Base-by-base conservation (phyloP, 2,329 filamentous ascomycete genomes). In the Exophiala spinifera region DNA sequence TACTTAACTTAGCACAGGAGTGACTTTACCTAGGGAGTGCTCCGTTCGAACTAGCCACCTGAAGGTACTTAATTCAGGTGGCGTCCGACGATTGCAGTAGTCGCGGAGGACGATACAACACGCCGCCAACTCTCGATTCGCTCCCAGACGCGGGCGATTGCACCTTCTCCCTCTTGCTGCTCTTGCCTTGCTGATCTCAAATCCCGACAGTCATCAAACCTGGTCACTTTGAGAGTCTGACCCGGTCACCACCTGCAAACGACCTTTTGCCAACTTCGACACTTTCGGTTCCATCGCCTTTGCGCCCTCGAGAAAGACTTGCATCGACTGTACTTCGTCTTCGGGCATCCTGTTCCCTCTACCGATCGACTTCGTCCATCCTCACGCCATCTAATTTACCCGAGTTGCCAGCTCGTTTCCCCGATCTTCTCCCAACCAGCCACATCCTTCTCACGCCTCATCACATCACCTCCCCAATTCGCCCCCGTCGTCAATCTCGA, bases 131-230 rank as follows among this genome's bases (percentile, higher is more conserved):
- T n/a, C n/a, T n/a, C n/a, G n/a, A n/a, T n/a, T n/a, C n/a, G n/a
- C n/a, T n/a, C n/a, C n/a, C n/a, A n/a, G n/a, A n/a, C n/a, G n/a
- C n/a, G n/a, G n/a, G n/a, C n/a, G n/a, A 13, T 13, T 17, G 39
- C 39, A 42, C 39, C 42, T 44, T 25, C 42, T 25, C 23, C n/a
- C 20, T 23, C 42, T 23, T 8, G 20, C 42, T 21, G 40, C 40
- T 44, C 40, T 44, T 44, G 40, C 44, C 4, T 46, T 45, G 50
- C 50, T 47, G 43, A 53, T 46, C 50, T 53, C 50, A 34, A 53
- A 47, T 46, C 50, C 42, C 19, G 23, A 44, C 28, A 31, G 28
- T 31, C 28, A 31, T 31, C 28, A 3, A 25, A 31, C 28, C 28
- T 31, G 28, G 28, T 31, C 28, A 31, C 28, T 31, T n/a, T n/a